phyloP scores from a whole-genome alignment of 1,284 basidiomycete species.

The Neolentinus lepideus region DNA sequence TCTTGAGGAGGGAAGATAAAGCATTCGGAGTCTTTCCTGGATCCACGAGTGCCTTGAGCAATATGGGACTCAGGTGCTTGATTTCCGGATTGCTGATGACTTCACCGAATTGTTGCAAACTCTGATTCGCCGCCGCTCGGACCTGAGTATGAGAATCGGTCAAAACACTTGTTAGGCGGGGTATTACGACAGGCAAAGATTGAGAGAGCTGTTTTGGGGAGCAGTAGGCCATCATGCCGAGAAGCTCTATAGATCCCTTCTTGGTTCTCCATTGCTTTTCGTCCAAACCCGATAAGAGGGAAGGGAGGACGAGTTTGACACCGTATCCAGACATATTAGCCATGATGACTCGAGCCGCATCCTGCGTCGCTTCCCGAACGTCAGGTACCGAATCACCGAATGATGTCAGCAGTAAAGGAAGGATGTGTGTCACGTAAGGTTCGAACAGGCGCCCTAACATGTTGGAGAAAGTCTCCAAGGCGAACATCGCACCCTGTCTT shows the following conservation, averaged over 20 bases:
- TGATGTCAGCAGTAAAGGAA: slow-evolving; percentile 80
- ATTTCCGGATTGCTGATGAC: slow-evolving; percentile 95
- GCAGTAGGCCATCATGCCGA: slow-evolving; percentile 99
- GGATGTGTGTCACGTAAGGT: slow-evolving; percentile 85
- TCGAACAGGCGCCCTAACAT: slow-evolving; percentile 90
- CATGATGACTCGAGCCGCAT: slow-evolving; percentile 94
- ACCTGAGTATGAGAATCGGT: slow-evolving; percentile 99
- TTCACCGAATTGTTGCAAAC: slow-evolving; percentile 96
- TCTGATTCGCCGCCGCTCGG: slow-evolving; percentile 87
- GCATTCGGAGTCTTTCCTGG: slow-evolving; percentile 89
- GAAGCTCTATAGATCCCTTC: slow-evolving; percentile 95
- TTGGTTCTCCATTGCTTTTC: slow-evolving; percentile 99
- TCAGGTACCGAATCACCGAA: slow-evolving; percentile 91
- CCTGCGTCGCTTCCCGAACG: slow-evolving; percentile 92
- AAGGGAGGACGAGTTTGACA: slow-evolving; percentile 92
- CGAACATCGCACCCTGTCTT: slow-evolving; percentile 93
- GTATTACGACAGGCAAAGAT: slow-evolving; percentile 95
- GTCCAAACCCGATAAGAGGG: slow-evolving; percentile 85
- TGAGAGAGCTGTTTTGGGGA: slow-evolving; percentile 93
- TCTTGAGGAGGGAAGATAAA: slow-evolving; percentile 80
- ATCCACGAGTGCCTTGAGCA: slow-evolving; percentile 95
- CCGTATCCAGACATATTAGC: slow-evolving; percentile 91
- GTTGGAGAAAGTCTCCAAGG: slow-evolving; percentile 86
- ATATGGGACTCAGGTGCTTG: slow-evolving; percentile 84
- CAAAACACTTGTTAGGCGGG: slow-evolving; percentile 88